These are phyloP conservation scores for Ganoderma lucidum DNA, from an alignment of 1,284 basidiomycete species.

Conservation along the genomic window DNA sequence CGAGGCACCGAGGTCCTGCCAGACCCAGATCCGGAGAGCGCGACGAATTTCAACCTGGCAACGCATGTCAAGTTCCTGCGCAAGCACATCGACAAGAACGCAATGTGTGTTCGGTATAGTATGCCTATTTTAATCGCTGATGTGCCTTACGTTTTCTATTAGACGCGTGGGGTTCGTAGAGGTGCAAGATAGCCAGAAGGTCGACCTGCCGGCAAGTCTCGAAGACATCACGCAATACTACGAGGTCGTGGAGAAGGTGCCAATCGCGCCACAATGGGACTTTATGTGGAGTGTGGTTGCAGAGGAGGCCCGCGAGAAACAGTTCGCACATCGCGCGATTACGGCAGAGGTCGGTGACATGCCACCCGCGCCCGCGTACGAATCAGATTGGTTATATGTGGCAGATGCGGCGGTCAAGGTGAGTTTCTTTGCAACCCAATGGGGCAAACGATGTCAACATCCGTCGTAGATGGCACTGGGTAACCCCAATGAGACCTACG, in stretches of 20 bases:
- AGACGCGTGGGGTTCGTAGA: conserved; percentile 69
- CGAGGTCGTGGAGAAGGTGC: conserved; percentile 56
- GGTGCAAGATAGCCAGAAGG: conserved; percentile 45
- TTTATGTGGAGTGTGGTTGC: conserved; percentile 76
- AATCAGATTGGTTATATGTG: conserved; percentile 52
- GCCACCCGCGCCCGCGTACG: conserved; percentile 41
- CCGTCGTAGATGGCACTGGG: conserved; percentile 74
- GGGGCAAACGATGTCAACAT: conserved; percentile 2
- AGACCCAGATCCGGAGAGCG: conserved; percentile 74
- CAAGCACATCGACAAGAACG: conserved; percentile 83
- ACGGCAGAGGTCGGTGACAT: conserved; percentile 54
- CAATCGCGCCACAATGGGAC: conserved; percentile 62
- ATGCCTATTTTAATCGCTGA: neutral
- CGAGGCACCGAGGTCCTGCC: conserved; percentile 72
- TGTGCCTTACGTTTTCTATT: conserved; percentile 24
- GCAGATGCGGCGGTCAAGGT: conserved; percentile 81
- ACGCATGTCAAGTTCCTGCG: conserved; percentile 85
- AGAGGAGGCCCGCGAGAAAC: conserved; percentile 80
- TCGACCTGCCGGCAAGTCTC: conserved; percentile 55
- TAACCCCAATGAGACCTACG: conserved; percentile 72
- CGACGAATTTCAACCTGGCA: conserved; percentile 79
- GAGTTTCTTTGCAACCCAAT: conserved; percentile 13
- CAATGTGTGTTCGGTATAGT: conserved; percentile 65
- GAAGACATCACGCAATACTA: conserved; percentile 55
- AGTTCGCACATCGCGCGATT: conserved; percentile 65